These are phyloP conservation scores for Boletus subparvulus DNA, from an alignment of 768 basidiomycete species.

Conservation along the genomic window DNA sequence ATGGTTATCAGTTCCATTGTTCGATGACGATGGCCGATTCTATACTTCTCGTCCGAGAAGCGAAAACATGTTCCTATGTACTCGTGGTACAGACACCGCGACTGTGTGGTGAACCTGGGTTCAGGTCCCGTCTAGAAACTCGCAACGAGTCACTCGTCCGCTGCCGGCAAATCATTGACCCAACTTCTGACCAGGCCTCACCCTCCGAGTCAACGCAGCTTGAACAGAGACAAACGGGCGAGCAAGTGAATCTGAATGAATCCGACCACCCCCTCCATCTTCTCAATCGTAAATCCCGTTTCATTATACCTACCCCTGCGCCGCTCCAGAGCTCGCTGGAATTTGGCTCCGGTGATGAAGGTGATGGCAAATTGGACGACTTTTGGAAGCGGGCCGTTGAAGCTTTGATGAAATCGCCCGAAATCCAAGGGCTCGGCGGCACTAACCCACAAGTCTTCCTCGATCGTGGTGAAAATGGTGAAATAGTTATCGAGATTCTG, in stretches of 20 bases:
- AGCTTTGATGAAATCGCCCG: constrained; percentile 31
- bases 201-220: constrained; percentile 32
- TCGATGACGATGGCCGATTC: constrained; percentile 92
- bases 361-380: constrained; percentile 18
- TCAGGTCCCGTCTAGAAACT: constrained; percentile 70
- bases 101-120: constrained; percentile 90
- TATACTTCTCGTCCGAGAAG: constrained; percentile 89
- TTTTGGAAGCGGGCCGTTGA: constrained; percentile 31
- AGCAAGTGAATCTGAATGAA: constrained; percentile 42
- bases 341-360: constrained; percentile 16
- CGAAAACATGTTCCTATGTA: constrained; percentile 91
- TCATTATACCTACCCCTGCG: constrained; percentile 39
- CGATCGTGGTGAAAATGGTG: constrained; percentile 42
- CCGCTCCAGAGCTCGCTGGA: constrained; percentile 19
- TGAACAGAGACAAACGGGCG: constrained; percentile 28
- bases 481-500: constrained; percentile 43
- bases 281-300: constrained; percentile 47
- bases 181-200: constrained; percentile 13
- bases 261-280: constrained; percentile 57
- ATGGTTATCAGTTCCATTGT: constrained; percentile 75
- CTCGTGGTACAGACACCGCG: constrained; percentile 94
- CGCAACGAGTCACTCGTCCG: constrained; percentile 69
- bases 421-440: constrained; percentile 27
- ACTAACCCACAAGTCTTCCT: constrained; percentile 40
- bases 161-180: constrained; percentile 70